Evolutionary conservation across 441 rosid genomes (phyloP).

Genomic region (Populus hybrid): DNA sequence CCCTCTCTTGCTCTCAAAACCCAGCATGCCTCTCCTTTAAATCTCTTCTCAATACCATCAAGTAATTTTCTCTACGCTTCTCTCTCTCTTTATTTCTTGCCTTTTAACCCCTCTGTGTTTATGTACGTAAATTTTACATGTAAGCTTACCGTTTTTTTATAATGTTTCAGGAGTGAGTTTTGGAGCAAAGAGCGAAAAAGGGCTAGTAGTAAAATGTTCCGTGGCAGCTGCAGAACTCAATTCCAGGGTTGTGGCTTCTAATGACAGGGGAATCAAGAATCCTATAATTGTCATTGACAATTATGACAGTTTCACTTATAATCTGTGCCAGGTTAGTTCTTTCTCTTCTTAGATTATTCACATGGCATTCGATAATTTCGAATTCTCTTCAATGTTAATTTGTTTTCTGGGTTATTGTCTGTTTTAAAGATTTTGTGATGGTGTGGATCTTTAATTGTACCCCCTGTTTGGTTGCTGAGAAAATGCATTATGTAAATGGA

Average conservation of each 20-base stretch:
- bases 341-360: not conserved
- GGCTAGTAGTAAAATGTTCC: slow-evolving; percentile 38
- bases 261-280: slow-evolving; percentile 25
- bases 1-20: slow-evolving; percentile 22
- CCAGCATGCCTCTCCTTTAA: slow-evolving; percentile 12
- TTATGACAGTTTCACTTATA: slow-evolving; percentile 94
- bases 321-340: slow-evolving; percentile 77
- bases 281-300: slow-evolving; percentile 88
- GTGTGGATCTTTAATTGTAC: not conserved
- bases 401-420: not conserved
- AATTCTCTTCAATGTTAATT: not conserved
- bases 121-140: not conserved
- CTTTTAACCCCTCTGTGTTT: not conserved
- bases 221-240: slow-evolving; percentile 32
- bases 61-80: slow-evolving; percentile 26
- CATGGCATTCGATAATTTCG: not conserved
- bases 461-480: slow-evolving; percentile 10
- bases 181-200: slow-evolving; percentile 30
- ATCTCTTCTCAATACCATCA: slow-evolving; percentile 22
- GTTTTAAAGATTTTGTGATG: not conserved
- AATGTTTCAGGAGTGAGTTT: slow-evolving; percentile 30
- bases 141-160: not conserved
- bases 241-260: slow-evolving; percentile 26
- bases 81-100: not conserved
- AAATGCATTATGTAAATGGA: not conserved